Evolutionary conservation across 2,329 filamentous ascomycete species (phyloP).

Genomic region (Diplodia scrobiculata): DNA sequence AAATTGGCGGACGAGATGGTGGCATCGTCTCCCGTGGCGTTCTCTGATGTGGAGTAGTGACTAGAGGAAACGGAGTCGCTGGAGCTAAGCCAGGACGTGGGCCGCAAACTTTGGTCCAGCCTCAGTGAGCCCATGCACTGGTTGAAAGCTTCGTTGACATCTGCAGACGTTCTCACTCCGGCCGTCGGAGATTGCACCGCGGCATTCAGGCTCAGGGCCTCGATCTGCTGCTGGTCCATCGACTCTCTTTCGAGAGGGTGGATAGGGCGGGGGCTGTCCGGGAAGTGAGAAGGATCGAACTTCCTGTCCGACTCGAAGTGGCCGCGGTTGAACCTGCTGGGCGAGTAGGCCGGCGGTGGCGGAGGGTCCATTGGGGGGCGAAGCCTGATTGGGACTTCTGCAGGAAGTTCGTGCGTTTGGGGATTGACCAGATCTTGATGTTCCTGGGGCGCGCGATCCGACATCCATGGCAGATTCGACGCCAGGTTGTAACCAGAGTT

Average conservation of each 20-base stretch:
- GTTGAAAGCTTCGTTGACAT: constrained; percentile 23
- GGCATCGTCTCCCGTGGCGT: constrained; percentile 14
- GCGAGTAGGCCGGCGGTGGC: constrained; percentile 28
- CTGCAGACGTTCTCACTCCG: background rate
- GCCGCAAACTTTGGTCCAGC: background rate
- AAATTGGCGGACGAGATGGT: constrained; percentile 13
- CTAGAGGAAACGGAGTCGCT: constrained; percentile 7
- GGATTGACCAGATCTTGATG: constrained; percentile 21
- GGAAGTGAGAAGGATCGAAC: constrained; percentile 14
- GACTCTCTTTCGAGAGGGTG: constrained; percentile 26
- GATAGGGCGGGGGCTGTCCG: constrained; percentile 16
- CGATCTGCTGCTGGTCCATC: constrained; percentile 10
- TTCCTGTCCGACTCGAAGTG: constrained; percentile 15
- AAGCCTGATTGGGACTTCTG: constrained; percentile 18
- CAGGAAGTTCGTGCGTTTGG: constrained; percentile 13
- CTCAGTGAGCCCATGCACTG: constrained; percentile 15
- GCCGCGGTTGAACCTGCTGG: constrained; percentile 12
- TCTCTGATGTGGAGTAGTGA: constrained; percentile 18
- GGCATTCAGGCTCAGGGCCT: constrained; percentile 6
- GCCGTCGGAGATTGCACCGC: background rate
- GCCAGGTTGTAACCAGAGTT: constrained; percentile 6
- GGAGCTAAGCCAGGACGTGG: constrained; percentile 7
- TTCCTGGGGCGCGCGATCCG: constrained; percentile 13
- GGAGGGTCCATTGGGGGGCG: constrained; percentile 16
- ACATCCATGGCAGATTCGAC: constrained; percentile 16